Evolutionary conservation across 2,329 filamentous ascomycete genomes (phyloP), one percentile per base, ranked within the genome.

Genomic region (Cryphonectria carpinicola): DNA sequence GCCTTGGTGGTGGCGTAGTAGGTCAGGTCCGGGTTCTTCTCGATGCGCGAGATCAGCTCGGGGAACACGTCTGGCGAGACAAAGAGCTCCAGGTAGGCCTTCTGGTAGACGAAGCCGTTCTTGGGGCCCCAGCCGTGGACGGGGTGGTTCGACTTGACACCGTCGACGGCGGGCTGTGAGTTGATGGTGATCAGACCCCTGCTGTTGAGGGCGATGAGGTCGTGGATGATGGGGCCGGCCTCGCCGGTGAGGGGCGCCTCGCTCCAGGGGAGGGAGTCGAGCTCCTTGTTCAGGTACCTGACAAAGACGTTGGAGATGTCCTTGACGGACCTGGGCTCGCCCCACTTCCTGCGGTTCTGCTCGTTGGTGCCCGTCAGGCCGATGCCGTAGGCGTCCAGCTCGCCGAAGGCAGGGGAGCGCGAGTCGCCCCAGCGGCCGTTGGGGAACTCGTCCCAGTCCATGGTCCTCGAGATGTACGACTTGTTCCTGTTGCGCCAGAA

Each of bases 341-440:
- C 96, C 95, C 95, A 99, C 71, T 96, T 90, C 83, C 97, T 94
- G 77, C 95, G 92, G 82, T 98, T 98, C 77, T 95, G 92, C 82
- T 98, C 95, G 79, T 97, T 99, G 66, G 93, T 97, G 41, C 96
- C 96, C 75, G 95, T 97, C 76, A 99, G 83, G 61, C 95, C 94
- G 76, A 98, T 94, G 60, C 95, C 95, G 78, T 99, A 98, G 11
- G 94, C 91, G 81, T 98, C 95, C 67, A 98, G 85, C 81, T 98
- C 94, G 77, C 96, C 96, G 78, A 98, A 99, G 66, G 96, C 96
- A 72, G 96, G 96, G 71, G 95, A 98, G 74, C 96, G 89, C 67
- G 95, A 95, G 81, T 99, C 96, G 82, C 96, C 97, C 96, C 96
- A 99, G 81, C 96, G 92, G 63, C 96, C 96, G 85, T 99, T 99